Base-by-base conservation (phyloP, 208 protist genomes). In the Porcisia hertigi region DNA sequence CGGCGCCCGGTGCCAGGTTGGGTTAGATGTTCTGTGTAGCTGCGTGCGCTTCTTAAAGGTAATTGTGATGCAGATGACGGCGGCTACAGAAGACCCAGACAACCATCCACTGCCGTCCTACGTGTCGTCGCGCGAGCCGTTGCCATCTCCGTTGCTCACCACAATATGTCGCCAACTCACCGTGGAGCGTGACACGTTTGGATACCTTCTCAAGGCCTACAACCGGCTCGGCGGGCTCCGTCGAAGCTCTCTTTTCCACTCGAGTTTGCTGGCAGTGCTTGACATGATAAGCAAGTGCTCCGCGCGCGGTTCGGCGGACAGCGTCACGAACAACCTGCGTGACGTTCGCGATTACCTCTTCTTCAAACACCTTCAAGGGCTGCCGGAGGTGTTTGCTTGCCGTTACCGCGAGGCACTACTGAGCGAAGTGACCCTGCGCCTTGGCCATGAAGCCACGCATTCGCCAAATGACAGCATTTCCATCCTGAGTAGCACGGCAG, bases 301-400 rank as follows among this genome's bases (percentile, higher is more conserved):
- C 39, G n/a, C 60, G 2, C 70, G 63, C 30, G 69, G 77, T 30
- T 12, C 75, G 45, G 78, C 84, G 57, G 80, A 87, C 53, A 67
- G 41, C 62, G 52, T 43, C 23, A 54, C 69, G 34, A 88, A 86
- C 69, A 85, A 67, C 72, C 64, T 94, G 34, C 82, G 80, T 20
- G 86, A 93, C 69, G 62, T 94, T 25, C 88, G 88, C 23, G 82
- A 89, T 71, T 93, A 84, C 65, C 30, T 94, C 59, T 93, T 89
- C 58, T 76, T 89, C 47, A 84, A 85, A 57, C 84, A 94, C 60
- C 59, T 81, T 16, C 69, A 81, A 7, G 41, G 71, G 16, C 78
- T 94, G 12, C 90, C 90, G 18, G 62, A 71, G 60, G 72, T 79
- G 9, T 92, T 88, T 66, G 76, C 76, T 14, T 65, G 53, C 43